Evolutionary conservation across 805 yeast genomes (phyloP), one percentile per base, ranked within the genome.

Genomic region (Wickerhamomyces hampshirensis): DNA sequence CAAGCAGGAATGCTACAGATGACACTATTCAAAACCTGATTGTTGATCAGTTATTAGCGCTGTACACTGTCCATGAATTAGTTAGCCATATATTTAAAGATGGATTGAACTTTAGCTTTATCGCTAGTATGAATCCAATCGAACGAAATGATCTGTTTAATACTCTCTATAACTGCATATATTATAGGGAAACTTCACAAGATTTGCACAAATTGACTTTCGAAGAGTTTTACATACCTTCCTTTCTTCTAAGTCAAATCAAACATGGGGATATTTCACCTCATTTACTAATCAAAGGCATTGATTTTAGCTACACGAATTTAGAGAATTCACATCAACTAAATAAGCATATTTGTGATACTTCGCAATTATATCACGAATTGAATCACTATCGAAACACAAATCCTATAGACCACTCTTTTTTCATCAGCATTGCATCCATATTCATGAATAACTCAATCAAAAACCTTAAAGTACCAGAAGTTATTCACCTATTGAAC

Each of bases 11-110:
- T 14, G 21, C 34, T 5, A 24, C 14, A 13, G 35, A 28, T 15
- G 43, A 40, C 12, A 21, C 34, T 7, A 16, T 32, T 1, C 45
- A 44, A 31, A 26, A 31, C 17, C 23, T 33, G 34, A 33, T 44
- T 5, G 31, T 29, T 14, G 48, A 44, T 11, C 39, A 36, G 27
- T 28, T 44, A 4, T 16, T 44, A 15, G 10, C 31, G 2, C 21
- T 42, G 7, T 31, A 30, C 21, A 7, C 16, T 11, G 18, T 33
- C 6, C 38, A 42, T 11, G 37, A 29, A 2, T 17, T 26, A 16
- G 14, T 36, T 0, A 2, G 18, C 3, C 13, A 18, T 10, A 9
- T 38, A 14, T 31, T 43, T 9, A 26, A 30, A 3, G 30, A 33
- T 12, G 40, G 36, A 4, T 13, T 37, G 13, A 26, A 37, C 11